Base-by-base conservation (phyloP, 2,329 filamentous ascomycete species). In the Geosmithia morbida region DNA sequence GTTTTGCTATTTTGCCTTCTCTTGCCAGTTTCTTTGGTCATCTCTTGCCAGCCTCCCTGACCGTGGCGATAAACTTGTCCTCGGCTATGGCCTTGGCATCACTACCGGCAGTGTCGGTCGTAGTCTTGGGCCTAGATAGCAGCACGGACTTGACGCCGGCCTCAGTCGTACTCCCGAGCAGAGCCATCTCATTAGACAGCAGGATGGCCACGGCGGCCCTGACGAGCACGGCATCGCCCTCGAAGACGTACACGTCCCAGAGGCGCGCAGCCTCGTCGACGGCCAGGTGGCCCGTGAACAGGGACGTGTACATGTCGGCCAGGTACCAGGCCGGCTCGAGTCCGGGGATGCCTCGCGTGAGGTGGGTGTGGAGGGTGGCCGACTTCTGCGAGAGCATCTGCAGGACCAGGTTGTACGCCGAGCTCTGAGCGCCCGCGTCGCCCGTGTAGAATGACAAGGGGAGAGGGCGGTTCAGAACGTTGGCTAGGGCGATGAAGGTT, bases 181-280 rank as follows among this genome's bases (percentile, higher is more conserved):
- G 60, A 1, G 65, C 57, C 63, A 73, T 73, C 55, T 79, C 75
- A 17, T 66, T 66, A 29, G 68, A 65, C 5, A 75, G 54, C 18
- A 92, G 61, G 17, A 85, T 67, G 0, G 82, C 86, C 0, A 88
- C 80, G 0, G 77, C 83, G 1, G 83, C 83, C 0, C 85, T 69
- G 7, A 90, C 74, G 0, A 89, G 66, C 1, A 85, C 69, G 1
- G 75, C 70, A 52, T 94, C 87, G 22, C 85, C 85, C 58, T 94
- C 87, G 53, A 94, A 87, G 2, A 85, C 79, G 54, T 86, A 87
- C 0, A 90, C 77, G 52, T 94, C 87, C 84, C 85, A 90, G 13
- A 92, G 63, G 2, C 87, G 69, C 1, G 79, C 77, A 3, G 79
- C 83, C 54, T 84, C 75, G 55, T 89, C 85, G 16, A 88, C 70